phyloP scores from a whole-genome alignment of 176 grass and related monocot species.

The Aegilops umbellulata region DNA sequence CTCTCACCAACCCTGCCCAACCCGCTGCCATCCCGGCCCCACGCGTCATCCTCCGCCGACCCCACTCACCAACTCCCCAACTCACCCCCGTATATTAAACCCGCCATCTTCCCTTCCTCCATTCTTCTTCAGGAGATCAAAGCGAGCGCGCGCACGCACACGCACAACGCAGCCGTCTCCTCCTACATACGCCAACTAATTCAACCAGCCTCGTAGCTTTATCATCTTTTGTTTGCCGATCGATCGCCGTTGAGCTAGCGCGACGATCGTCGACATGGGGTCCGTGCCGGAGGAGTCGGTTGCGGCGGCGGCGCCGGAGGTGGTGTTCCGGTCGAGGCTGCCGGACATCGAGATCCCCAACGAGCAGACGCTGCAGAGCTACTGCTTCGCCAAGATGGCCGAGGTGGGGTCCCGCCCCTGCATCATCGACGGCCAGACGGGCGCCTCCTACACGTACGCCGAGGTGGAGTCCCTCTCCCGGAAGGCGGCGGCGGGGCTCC shows the following conservation, averaged over 20 bases:
- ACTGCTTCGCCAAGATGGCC: slow-evolving; percentile 63
- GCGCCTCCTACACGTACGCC: slow-evolving; percentile 56
- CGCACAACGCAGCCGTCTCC: background rate
- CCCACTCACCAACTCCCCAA: slow-evolving; percentile 30
- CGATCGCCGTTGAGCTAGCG: background rate
- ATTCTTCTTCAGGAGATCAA: slow-evolving; percentile 40
- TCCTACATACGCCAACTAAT: background rate
- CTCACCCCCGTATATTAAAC: slow-evolving; percentile 26
- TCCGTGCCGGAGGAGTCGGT: slow-evolving; percentile 16
- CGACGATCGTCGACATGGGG: slow-evolving; percentile 26
- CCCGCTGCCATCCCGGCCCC: background rate
- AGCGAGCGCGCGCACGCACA: background rate
- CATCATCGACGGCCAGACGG: slow-evolving; percentile 60
- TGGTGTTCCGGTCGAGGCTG: slow-evolving; percentile 73
- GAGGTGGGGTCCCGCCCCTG: slow-evolving; percentile 38
- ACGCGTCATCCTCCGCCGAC: background rate
- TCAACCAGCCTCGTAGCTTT: background rate
- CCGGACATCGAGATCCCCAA: slow-evolving; percentile 75
- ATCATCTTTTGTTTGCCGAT: background rate
- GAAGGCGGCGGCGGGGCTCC: slow-evolving; percentile 42
- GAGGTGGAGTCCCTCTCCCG: slow-evolving; percentile 37
- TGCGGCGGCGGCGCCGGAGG: background rate
- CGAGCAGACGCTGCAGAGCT: slow-evolving; percentile 48
- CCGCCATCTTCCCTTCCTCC: slow-evolving; percentile 12
- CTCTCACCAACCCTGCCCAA: slow-evolving; percentile 32